Base-by-base conservation (phyloP, 352 stramenopile species). In the Phytophthora gonapodyides region DNA sequence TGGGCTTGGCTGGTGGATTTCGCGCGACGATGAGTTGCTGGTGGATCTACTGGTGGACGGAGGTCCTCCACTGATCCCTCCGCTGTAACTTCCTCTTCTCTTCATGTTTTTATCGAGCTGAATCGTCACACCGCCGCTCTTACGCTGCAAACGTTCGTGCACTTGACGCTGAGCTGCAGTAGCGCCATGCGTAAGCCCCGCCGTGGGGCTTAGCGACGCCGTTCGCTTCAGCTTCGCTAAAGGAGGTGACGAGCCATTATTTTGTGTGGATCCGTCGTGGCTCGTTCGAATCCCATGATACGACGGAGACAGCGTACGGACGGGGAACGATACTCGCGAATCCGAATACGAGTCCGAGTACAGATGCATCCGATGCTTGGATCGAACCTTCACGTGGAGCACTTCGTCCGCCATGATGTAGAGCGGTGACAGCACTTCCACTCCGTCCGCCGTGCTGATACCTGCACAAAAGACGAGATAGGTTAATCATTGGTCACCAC, bases 331-430 rank as follows among this genome's bases (percentile, higher is more conserved):
- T 10, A 71, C 42, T 57, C 61, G 49, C 19, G 51, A 49, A 43
- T 77, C 69, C 27, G 56, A 56, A 37, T 66, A 64, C 8, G 68
- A 51, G 19, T 77, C 69, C n/a, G 61, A 57, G 30, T 67, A 71
- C 34, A 69, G 27, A 11, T 75, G 63, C 21, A 76, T 16, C 3
- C 77, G 61, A 35, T 75, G 57, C 48, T 90, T 93, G 27, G 80
- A 62, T 51, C 78, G 76, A 19, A 91, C 81, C 27, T 78, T 79
- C 7, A 93, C 84, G 16, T 88, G 64, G 35, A 95, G 55, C 3
- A 84, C 68, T 66, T 95, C 86, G 30, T 87, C 75, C 0, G 77
- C 67, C 27, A 90, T 71, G 50, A 95, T 91, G 52, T 95, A 80
- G 41, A 87, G 64, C 10, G 82, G 81, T 35, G 82, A 89, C 52